Evolutionary conservation across 78 protist genomes (phyloP).

Genomic region (Acrasis kona): DNA sequence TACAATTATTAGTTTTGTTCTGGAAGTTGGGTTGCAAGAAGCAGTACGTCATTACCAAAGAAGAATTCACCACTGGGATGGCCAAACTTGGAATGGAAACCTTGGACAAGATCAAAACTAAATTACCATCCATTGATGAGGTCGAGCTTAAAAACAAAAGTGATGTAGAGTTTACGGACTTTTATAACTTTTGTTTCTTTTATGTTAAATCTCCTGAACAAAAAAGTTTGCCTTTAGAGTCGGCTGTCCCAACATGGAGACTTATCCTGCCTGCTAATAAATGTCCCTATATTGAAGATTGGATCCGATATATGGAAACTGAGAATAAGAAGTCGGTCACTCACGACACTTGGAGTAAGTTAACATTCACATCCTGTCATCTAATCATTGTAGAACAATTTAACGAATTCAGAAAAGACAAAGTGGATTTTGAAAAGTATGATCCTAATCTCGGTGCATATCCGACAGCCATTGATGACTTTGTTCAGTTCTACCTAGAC

Average conservation of each 20-base stretch:
- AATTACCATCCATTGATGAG: neutral
- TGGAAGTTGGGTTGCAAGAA: neutral
- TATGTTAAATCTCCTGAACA: neutral
- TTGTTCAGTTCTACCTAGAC: neutral
- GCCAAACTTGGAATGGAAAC: neutral
- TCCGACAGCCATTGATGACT: neutral
- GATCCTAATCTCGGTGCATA: conserved; percentile 4
- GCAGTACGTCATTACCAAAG: neutral
- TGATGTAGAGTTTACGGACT: neutral
- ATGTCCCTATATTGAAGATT: neutral
- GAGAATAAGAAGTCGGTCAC: neutral
- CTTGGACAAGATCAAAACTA: neutral
- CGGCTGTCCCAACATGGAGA: neutral
- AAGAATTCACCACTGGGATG: neutral
- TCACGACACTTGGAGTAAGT: neutral
- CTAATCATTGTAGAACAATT: no score
- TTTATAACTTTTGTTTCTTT: neutral
- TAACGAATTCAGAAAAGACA: neutral
- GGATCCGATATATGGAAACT: neutral
- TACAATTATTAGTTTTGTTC: neutral
- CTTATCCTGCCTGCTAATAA: neutral
- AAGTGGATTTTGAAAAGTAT: neutral
- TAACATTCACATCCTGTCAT: no score
- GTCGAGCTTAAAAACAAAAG: neutral
- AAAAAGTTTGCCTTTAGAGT: neutral